Conservation (phyloP, 1,284 basidiomycete species). For the Amylostereum areolatum region DNA sequence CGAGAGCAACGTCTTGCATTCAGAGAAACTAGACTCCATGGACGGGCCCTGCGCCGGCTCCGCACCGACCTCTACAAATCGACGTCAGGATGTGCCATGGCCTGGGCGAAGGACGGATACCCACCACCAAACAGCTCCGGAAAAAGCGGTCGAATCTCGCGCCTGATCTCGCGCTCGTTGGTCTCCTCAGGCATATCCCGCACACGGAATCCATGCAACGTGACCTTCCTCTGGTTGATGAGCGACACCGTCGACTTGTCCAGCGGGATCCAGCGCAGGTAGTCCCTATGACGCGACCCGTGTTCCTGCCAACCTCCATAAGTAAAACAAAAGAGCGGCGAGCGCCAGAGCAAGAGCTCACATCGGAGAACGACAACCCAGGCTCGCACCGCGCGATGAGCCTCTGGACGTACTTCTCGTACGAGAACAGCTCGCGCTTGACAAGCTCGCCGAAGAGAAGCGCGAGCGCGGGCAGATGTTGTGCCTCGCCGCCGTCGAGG, state of each 20-base stretch:
- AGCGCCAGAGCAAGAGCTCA: slow-evolving; percentile 18
- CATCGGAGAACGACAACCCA: slow-evolving; percentile 51
- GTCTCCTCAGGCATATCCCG: slow-evolving; percentile 64
- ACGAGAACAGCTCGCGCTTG: slow-evolving; percentile 73
- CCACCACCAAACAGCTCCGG: slow-evolving; percentile 65
- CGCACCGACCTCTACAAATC: slow-evolving; percentile 21
- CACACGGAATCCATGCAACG: slow-evolving; percentile 58
- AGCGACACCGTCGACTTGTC: slow-evolving; percentile 50
- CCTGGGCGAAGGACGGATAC: slow-evolving; percentile 4
- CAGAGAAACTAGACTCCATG: slow-evolving; percentile 32
- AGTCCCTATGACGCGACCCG: slow-evolving; percentile 58
- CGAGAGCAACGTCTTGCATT: slow-evolving; percentile 39
- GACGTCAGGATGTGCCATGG: neutral
- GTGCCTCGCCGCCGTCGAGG: slow-evolving; percentile 65
- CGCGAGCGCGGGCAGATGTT: slow-evolving; percentile 60
- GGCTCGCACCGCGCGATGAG: slow-evolving; percentile 77
- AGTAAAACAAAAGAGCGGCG: neutral
- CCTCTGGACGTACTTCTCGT: slow-evolving; percentile 78
- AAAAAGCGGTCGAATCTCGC: slow-evolving; percentile 57
- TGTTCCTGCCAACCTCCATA: slow-evolving; percentile 17
- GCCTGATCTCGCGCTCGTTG: slow-evolving; percentile 61
- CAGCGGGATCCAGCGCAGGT: slow-evolving; percentile 65
- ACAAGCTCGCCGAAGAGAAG: slow-evolving; percentile 78
- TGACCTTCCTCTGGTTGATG: slow-evolving; percentile 59
- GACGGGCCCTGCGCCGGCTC: slow-evolving; percentile 23